Conservation (phyloP, 768 basidiomycete genomes). For the Leucocoprinus birnbaumii region DNA sequence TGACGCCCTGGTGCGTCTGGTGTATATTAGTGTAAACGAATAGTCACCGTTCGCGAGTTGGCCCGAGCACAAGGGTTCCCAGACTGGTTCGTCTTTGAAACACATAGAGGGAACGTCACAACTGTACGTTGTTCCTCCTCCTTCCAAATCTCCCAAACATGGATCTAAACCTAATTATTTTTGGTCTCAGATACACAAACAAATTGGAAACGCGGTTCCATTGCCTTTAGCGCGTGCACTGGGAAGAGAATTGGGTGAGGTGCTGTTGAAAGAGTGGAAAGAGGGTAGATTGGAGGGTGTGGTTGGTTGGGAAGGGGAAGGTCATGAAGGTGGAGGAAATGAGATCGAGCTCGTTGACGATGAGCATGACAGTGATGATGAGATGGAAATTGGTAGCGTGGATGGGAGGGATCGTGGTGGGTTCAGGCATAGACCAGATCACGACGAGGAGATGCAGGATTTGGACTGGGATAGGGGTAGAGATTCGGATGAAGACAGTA, state of each 20-base stretch:
- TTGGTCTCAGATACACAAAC: conserved; percentile 69
- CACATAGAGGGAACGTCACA: conserved; percentile 48
- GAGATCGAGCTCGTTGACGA: conserved; percentile 9
- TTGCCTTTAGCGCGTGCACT: conserved; percentile 62
- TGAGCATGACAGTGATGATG: background rate
- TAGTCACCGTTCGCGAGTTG: conserved; percentile 72
- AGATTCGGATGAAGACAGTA: conserved; percentile 6
- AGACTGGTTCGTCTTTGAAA: conserved; percentile 64
- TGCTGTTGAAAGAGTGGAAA: conserved; percentile 57
- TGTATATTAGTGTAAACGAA: conserved; percentile 54
- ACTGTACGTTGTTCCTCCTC: conserved; percentile 49
- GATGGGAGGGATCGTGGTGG: too few relatives aligned
- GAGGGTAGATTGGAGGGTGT: conserved; percentile 31
- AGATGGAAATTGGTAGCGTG: conserved; percentile 8
- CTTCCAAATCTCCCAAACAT: background rate
- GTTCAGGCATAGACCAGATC: background rate
- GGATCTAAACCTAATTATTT: background rate
- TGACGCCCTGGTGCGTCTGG: background rate
- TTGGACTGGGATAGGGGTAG: too few relatives aligned
- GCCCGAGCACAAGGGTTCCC: conserved; percentile 84
- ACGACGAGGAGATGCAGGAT: conserved; percentile 3
- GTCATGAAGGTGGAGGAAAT: conserved; percentile 6
- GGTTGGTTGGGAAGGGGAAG: too few relatives aligned
- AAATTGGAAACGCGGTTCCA: conserved; percentile 81
- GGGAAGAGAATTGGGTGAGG: conserved; percentile 56